These are phyloP conservation scores for Rhynchospora pubera DNA, from an alignment of 176 grass and related monocot genomes.

Conservation along the genomic window DNA sequence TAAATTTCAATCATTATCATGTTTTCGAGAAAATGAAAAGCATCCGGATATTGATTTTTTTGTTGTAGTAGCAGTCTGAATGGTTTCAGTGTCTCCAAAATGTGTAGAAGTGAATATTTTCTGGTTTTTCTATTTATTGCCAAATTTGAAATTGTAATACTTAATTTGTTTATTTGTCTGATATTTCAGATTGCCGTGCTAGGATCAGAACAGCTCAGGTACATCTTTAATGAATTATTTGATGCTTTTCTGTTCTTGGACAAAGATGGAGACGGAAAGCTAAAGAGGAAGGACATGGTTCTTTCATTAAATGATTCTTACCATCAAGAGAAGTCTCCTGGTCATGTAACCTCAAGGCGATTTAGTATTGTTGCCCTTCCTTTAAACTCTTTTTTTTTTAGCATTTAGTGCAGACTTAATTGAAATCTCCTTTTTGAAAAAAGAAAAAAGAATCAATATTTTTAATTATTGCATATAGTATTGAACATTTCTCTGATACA, in stretches of 20 bases:
- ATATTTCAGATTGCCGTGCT: slow-evolving; percentile 35
- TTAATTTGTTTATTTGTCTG: background rate
- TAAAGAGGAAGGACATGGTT: too few species aligned
- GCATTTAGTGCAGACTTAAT: background rate
- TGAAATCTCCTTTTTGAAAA: background rate
- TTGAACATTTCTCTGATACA: background rate
- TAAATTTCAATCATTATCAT: background rate
- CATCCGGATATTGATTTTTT: background rate
- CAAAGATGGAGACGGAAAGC: too few species aligned
- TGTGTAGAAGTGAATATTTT: background rate
- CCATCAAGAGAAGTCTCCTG: too few species aligned
- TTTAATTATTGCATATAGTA: background rate
- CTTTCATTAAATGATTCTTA: too few species aligned
- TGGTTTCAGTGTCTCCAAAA: background rate
- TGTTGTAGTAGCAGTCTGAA: background rate
- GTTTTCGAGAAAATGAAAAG: background rate
- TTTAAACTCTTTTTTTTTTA: background rate
- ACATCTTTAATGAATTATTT: slow-evolving; percentile 51
- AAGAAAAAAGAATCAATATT: too few species aligned
- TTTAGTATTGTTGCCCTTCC: slow-evolving; percentile 32
- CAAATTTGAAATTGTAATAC: background rate
- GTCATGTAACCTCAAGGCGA: too few species aligned
- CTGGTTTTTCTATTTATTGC: background rate
- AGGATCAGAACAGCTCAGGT: slow-evolving; percentile 40
- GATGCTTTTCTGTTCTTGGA: slow-evolving; percentile 60